A percentile compares a stretch with the other conserved stretches of the same genome.
phyloP scores from a whole-genome alignment of 768 basidiomycete genomes.

The Boletus coccyginus region DNA sequence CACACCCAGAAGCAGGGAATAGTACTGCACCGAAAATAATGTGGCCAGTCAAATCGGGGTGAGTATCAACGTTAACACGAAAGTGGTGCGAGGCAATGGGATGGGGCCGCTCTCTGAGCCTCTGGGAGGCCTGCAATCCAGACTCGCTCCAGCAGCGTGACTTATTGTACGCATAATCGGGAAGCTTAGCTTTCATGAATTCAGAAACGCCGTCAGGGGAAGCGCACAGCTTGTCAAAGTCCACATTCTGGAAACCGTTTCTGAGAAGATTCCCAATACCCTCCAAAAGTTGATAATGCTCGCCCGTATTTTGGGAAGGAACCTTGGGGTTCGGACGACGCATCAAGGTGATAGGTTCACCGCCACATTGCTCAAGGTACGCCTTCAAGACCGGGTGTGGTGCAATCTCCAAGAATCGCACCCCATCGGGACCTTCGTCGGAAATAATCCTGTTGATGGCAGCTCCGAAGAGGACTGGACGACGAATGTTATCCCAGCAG shows the following conservation, averaged over 20 bases:
- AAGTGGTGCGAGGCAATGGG: slow-evolving; percentile 37
- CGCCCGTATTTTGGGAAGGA: slow-evolving; percentile 32
- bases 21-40: slow-evolving; percentile 44
- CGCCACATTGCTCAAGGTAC: slow-evolving; percentile 35
- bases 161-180: slow-evolving; percentile 31
- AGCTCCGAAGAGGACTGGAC: slow-evolving; percentile 35
- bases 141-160: slow-evolving; percentile 28
- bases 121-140: slow-evolving; percentile 19
- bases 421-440: slow-evolving; percentile 27
- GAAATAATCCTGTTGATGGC: slow-evolving; percentile 29
- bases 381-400: slow-evolving; percentile 36
- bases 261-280: slow-evolving; percentile 31
- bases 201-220: slow-evolving; percentile 17
- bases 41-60: slow-evolving; percentile 42
- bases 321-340: slow-evolving; percentile 33
- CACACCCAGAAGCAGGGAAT: slow-evolving; percentile 45
- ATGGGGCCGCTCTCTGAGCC: slow-evolving; percentile 28
- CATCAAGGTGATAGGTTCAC: slow-evolving; percentile 27
- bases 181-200: slow-evolving; percentile 26
- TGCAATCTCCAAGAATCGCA: slow-evolving; percentile 32
- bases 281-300: slow-evolving; percentile 32
- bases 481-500: slow-evolving; percentile 37
- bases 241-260: slow-evolving; percentile 29
- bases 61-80: slow-evolving; percentile 32
- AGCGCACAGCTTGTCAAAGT: slow-evolving; percentile 28